Percentiles rank a stretch among this genome's conserved stretches.
Conservation (phyloP, 2,329 filamentous ascomycete genomes). For the Aspergillus spinulosporus region DNA sequence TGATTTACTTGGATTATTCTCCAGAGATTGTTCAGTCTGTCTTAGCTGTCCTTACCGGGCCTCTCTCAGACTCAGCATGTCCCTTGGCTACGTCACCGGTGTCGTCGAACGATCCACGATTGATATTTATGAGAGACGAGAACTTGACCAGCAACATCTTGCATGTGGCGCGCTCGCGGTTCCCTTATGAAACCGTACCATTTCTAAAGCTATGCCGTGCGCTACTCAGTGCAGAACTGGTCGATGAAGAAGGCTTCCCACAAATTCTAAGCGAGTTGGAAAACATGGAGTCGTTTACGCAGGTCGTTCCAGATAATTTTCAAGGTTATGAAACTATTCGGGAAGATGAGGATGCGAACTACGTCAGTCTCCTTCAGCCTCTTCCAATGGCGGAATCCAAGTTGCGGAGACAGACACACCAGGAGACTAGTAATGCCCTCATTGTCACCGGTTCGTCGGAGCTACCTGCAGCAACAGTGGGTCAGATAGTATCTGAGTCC, state of each 20-base stretch:
- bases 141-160: slow-evolving; percentile 61
- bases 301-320: slow-evolving; percentile 71
- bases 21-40: slow-evolving; percentile 68
- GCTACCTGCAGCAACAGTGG: slow-evolving; percentile 42
- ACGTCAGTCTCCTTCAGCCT: slow-evolving; percentile 63
- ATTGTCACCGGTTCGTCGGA: slow-evolving; percentile 39
- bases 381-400: slow-evolving; percentile 53
- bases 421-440: slow-evolving; percentile 32
- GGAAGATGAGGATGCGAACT: slow-evolving; percentile 83
- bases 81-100: slow-evolving; percentile 19
- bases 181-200: slow-evolving; percentile 80
- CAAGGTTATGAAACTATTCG: slow-evolving; percentile 73
- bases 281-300: slow-evolving; percentile 72
- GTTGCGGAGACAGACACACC: slow-evolving; percentile 26
- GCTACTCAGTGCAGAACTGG: slow-evolving; percentile 53
- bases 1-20: slow-evolving; percentile 69
- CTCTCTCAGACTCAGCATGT: slow-evolving; percentile 24
- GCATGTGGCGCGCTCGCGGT: slow-evolving; percentile 70
- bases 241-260: slow-evolving; percentile 51
- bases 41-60: slow-evolving; percentile 61
- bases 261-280: slow-evolving; percentile 65
- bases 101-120: slow-evolving; percentile 41
- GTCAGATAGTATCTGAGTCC: slow-evolving; percentile 71
- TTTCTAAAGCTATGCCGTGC: slow-evolving; percentile 72
- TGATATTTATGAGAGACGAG: slow-evolving; percentile 58